A percentile compares a stretch with the other conserved stretches of the same genome.
Evolutionary conservation across 75 land plant genomes (phyloP).

Genomic region (Selaginella moellendorffii): DNA sequence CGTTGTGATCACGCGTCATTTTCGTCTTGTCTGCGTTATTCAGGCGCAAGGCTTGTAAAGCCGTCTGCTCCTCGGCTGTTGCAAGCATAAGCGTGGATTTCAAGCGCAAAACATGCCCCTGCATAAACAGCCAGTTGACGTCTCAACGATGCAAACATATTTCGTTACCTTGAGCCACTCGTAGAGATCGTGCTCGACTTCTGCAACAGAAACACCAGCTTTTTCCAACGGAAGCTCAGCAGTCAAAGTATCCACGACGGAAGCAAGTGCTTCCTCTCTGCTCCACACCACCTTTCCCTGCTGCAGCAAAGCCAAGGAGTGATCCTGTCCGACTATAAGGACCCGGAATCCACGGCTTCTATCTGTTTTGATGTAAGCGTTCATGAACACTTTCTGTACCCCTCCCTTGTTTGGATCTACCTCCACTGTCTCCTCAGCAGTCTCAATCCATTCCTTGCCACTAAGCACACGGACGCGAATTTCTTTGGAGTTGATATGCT

Average conservation of each 20-base stretch:
- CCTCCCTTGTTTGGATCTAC: slow-evolving; percentile 50
- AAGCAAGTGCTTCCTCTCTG: slow-evolving; percentile 95
- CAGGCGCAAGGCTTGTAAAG: slow-evolving; percentile 57
- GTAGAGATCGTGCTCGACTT: slow-evolving; percentile 74
- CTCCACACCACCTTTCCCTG: slow-evolving; percentile 95
- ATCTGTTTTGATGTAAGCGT: slow-evolving; percentile 68
- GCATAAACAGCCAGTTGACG: background rate
- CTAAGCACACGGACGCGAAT: no score
- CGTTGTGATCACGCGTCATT: slow-evolving; percentile 91
- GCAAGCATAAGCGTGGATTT: slow-evolving; percentile 95
- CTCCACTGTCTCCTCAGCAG: slow-evolving; percentile 42
- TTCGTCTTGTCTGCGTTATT: slow-evolving; percentile 80
- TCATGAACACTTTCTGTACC: slow-evolving; percentile 60
- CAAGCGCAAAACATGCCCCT: slow-evolving; percentile 82
- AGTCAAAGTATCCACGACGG: slow-evolving; percentile 55
- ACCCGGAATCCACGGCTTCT: slow-evolving; percentile 84
- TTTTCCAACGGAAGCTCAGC: slow-evolving; percentile 75
- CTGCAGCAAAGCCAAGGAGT: slow-evolving; percentile 67
- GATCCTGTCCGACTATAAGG: slow-evolving; percentile 76
- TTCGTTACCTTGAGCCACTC: slow-evolving; percentile 79
- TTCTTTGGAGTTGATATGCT: no score
- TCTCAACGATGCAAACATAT: background rate
- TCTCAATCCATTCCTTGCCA: slow-evolving; percentile 1
- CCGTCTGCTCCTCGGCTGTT: slow-evolving; percentile 60
- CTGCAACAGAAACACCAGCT: slow-evolving; percentile 79